A percentile compares a stretch with the other conserved stretches of the same genome.
Conservation (phyloP, 768 basidiomycete genomes). For the Tephrocybe sp. region DNA sequence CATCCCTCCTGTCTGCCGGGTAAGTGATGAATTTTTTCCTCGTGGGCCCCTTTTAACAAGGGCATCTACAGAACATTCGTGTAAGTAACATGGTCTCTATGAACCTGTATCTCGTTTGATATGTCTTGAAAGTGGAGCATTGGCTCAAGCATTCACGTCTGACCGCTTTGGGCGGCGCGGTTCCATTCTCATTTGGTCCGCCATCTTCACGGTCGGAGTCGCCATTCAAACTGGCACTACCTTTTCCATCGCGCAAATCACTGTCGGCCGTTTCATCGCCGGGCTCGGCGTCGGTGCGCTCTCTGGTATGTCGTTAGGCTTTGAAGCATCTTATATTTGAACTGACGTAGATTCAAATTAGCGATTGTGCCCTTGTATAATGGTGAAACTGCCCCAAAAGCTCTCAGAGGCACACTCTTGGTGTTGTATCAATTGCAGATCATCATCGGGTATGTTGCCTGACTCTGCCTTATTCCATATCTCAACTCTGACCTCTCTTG, state of each 20-base stretch:
- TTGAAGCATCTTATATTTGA: neutral
- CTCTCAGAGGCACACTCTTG: conserved; percentile 66
- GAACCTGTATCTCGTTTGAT: conserved; percentile 2
- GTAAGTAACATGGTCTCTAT: conserved; percentile 28
- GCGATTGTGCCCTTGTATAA: conserved; percentile 69
- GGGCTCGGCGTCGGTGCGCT: conserved; percentile 78
- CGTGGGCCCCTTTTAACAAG: neutral
- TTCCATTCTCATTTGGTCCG: conserved; percentile 76
- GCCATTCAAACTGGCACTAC: conserved; percentile 69
- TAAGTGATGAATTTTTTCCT: conserved; percentile 25
- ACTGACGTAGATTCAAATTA: conserved; percentile 10
- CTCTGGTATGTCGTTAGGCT: conserved; percentile 46
- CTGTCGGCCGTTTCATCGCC: conserved; percentile 72
- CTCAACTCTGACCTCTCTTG: neutral
- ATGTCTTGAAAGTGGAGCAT: conserved; percentile 48
- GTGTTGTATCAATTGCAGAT: conserved; percentile 81
- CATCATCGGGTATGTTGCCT: conserved; percentile 55
- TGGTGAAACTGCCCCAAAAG: conserved; percentile 77
- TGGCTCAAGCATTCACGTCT: conserved; percentile 72
- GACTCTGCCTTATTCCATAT: neutral
- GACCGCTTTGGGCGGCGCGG: conserved; percentile 71
- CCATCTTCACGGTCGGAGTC: conserved; percentile 68
- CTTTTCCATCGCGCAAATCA: conserved; percentile 62
- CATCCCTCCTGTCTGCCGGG: conserved; percentile 78
- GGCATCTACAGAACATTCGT: conserved; percentile 43